Base-by-base conservation (phyloP, 371 early-diverging fungal genomes). In the Rhizopus delemar region DNA sequence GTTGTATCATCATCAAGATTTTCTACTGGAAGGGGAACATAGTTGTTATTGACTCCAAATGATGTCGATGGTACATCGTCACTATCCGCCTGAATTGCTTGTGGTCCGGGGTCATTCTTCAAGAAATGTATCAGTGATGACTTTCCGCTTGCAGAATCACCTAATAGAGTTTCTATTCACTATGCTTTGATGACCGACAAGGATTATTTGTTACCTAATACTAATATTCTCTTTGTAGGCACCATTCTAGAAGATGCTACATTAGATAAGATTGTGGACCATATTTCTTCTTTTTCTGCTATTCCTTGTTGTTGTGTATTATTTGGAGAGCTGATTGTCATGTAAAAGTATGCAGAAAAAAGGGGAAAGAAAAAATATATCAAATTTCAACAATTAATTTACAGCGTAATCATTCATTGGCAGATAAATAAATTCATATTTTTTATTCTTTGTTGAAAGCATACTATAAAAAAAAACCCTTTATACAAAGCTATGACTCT, bases 71-170 rank as follows among this genome's bases (percentile, higher is more conserved):
- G 43, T 31, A 70, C 70, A 61, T 78, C 66, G 70, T 74, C 77
- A 52, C 64, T 62, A 32, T 80, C 78, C 29, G 66, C 60, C 55
- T 66, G 62, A 7, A 73, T 56, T 49, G 74, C 64, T 50, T 77
- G 76, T 3, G 62, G 68, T 12, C 75, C 74, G 36, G 71, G 80
- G 50, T 75, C 84, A 16, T 82, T 77, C 62, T 83, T 78, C 52
- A 90, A 74, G 57, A 81, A 80, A 31, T 85, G 71, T 34, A 89
- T 76, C n/a, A 89, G 65, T 7, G 84, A 80, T 7, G 87, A 82
- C 66, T 90, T 90, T 41, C 93, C 93, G 63, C 83, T 79, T 60
- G 80, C 80, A 8, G 86, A 80, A 75, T 92, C 93, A 45, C 90
- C 90, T 75, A 4, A n/a, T 33, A 22, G 41, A 33, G 36, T 46